Percentiles rank a stretch among this genome's conserved stretches.
Conservation (phyloP, 768 basidiomycete species). For the Piloderma croceum region DNA sequence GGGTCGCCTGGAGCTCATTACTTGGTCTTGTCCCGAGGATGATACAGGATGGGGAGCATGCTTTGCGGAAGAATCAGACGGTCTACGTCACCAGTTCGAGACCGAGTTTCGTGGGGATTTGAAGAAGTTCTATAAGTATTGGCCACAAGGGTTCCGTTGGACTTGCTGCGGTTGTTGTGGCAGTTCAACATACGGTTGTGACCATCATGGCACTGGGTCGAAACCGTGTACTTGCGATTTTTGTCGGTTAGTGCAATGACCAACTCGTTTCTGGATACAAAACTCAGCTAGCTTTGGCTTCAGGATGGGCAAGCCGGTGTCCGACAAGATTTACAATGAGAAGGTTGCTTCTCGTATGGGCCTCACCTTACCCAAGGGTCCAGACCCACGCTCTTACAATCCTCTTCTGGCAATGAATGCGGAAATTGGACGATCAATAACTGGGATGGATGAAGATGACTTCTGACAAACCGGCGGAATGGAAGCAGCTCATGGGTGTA, state of each 20-base stretch:
- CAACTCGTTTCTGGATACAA: slow-evolving; percentile 1
- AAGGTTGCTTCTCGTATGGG: slow-evolving; percentile 24
- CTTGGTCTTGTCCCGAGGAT: slow-evolving; percentile 25
- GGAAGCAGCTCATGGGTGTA: no score
- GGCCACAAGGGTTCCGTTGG: slow-evolving; percentile 32
- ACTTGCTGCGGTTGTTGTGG: slow-evolving; percentile 34
- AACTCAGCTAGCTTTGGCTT: background rate
- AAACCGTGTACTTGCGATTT: slow-evolving; percentile 34
- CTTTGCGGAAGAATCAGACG: slow-evolving; percentile 23
- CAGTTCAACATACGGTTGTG: slow-evolving; percentile 30
- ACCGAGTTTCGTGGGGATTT: slow-evolving; percentile 23
- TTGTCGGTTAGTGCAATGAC: slow-evolving; percentile 28
- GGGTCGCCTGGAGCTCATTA: slow-evolving; percentile 33
- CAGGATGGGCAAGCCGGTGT: slow-evolving; percentile 31
- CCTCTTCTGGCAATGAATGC: slow-evolving; percentile 15
- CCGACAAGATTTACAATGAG: slow-evolving; percentile 25
- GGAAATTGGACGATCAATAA: slow-evolving; percentile 14
- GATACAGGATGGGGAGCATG: slow-evolving; percentile 28
- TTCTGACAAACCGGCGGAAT: no score
- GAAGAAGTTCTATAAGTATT: slow-evolving; percentile 24
- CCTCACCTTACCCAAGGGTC: slow-evolving; percentile 27
- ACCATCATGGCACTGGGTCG: slow-evolving; percentile 34
- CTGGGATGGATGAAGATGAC: slow-evolving; percentile 27
- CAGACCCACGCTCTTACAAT: slow-evolving; percentile 29
- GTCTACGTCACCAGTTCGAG: slow-evolving; percentile 25